phyloP scores from a whole-genome alignment of 2,329 filamentous ascomycete genomes.

The Aspergillus sp. region DNA sequence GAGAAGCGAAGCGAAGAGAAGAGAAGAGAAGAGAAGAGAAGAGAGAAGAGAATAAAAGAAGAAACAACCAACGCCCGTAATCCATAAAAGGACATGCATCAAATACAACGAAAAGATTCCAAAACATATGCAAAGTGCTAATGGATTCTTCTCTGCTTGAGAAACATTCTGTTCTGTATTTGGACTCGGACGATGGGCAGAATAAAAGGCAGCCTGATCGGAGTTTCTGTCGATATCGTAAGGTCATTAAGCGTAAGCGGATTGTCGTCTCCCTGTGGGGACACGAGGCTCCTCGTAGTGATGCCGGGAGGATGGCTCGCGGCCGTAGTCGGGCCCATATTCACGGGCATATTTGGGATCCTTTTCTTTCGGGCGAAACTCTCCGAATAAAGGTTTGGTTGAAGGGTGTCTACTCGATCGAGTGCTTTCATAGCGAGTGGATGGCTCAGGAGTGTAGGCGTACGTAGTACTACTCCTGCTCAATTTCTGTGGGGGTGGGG shows the following conservation, averaged over 20 bases:
- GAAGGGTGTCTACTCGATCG: conserved; percentile 13
- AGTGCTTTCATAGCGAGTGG: conserved; percentile 17
- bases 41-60: conserved; percentile 3
- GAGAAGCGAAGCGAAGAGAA: conserved; percentile 4
- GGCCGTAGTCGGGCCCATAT: conserved; percentile 16
- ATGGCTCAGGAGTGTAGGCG: conserved; percentile 17
- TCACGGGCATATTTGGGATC: conserved; percentile 26
- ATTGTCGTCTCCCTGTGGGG: conserved; percentile 20
- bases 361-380: conserved; percentile 20
- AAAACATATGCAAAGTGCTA: too few relatives aligned
- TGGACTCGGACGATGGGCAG: not conserved
- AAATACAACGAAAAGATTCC: not conserved
- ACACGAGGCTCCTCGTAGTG: conserved; percentile 16
- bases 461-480: conserved; percentile 24
- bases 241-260: conserved; percentile 17
- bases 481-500: conserved; percentile 17
- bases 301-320: conserved; percentile 12
- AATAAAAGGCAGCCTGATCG: conserved; percentile 6
- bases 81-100: not conserved
- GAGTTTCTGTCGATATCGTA: conserved; percentile 14
- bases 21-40: conserved; percentile 10
- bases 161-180: too few relatives aligned
- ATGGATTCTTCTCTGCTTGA: too few relatives aligned
- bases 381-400: conserved; percentile 12
- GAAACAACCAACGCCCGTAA: not conserved